Percentiles rank a stretch among this genome's conserved stretches.
phyloP scores from a whole-genome alignment of 2,329 filamentous ascomycete species.

The Sphaerulina musiva region DNA sequence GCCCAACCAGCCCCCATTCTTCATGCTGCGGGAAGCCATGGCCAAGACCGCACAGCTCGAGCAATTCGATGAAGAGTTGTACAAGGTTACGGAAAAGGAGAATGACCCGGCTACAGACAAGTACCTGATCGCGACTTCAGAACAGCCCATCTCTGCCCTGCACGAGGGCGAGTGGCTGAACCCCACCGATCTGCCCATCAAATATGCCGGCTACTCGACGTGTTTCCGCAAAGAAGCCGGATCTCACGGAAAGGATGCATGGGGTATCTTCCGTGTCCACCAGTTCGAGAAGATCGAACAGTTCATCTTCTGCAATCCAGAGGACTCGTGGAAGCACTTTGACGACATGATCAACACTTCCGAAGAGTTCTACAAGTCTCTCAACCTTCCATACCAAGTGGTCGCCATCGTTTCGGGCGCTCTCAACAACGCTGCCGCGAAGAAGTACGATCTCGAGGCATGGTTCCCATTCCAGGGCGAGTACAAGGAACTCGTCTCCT shows the following conservation, averaged over 20 bases:
- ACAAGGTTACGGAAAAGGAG: slow-evolving; percentile 83
- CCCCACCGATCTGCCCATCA: slow-evolving; percentile 78
- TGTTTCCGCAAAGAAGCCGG: slow-evolving; percentile 96
- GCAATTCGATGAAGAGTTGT: slow-evolving; percentile 95
- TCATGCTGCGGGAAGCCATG: slow-evolving; percentile 95
- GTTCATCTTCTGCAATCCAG: slow-evolving; percentile 73
- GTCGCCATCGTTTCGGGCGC: slow-evolving; percentile 95
- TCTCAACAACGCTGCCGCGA: slow-evolving; percentile 78
- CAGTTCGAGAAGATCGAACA: slow-evolving; percentile 94
- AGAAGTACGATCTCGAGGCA: slow-evolving; percentile 94
- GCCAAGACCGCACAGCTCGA: slow-evolving; percentile 95
- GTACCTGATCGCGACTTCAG: slow-evolving; percentile 73
- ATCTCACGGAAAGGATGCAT: slow-evolving; percentile 84
- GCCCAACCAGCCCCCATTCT: slow-evolving; percentile 68
- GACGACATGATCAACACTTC: slow-evolving; percentile 86
- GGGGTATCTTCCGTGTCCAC: slow-evolving; percentile 96
- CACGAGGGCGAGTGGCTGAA: slow-evolving; percentile 93
- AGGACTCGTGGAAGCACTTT: slow-evolving; percentile 88
- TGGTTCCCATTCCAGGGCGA: slow-evolving; percentile 96
- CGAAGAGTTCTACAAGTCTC: slow-evolving; percentile 90
- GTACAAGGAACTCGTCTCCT: slow-evolving; percentile 96
- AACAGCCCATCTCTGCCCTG: slow-evolving; percentile 82
- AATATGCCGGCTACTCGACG: slow-evolving; percentile 80
- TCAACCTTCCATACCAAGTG: slow-evolving; percentile 83
- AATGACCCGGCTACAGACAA: slow-evolving; percentile 80